Evolutionary conservation across 805 yeast species (phyloP), one percentile per base, ranked within the genome.

Genomic region (Clavispora carvajalis): DNA sequence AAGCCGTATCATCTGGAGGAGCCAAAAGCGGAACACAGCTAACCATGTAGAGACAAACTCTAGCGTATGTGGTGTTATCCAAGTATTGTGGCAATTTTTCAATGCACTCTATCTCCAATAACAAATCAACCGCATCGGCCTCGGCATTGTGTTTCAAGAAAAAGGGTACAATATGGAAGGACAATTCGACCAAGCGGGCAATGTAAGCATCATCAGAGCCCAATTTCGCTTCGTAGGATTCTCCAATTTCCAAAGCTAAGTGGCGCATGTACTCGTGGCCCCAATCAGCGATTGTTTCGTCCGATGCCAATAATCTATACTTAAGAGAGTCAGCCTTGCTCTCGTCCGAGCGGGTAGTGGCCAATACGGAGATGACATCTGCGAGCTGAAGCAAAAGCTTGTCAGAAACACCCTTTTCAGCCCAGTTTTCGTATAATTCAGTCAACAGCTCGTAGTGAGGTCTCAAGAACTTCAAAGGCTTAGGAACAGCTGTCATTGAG

Each of bases 401-500:
- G 3, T 59, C 54, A 9, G 57, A 37, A 24, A 28, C 38, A 38
- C 70, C 67, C 17, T 30, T 28, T 21, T 43, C 43, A 34, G 47
- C 37, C 96, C 96, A 88, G 25, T 71, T 68, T 26, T 76, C 80
- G 60, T 82, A 85, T 29, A 85, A 65, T 40, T 69, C 74, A 24
- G 78, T 77, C 54, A 93, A 71, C n/a, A 72, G 55, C 16, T 82
- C 80, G 59, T 82, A 93, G 56, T 80, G 86, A 7, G 97, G 96
- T 56, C 96, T 80, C 49, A 93, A 74, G 60, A 93, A 93, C 69
- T 93, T 95, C 66, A 93, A 77, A 5, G 99, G 99, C 64, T 93
- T 93, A 28, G 99, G 99, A 38, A 93, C 99, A 3, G 99, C 99
- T 2, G 99, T 93, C 97, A 93, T 93, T 7, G 97, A 90, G 28